Evolutionary conservation across 2,329 filamentous ascomycete genomes (phyloP), one percentile per base, ranked within the genome.

Genomic region (Clonostachys sp.): DNA sequence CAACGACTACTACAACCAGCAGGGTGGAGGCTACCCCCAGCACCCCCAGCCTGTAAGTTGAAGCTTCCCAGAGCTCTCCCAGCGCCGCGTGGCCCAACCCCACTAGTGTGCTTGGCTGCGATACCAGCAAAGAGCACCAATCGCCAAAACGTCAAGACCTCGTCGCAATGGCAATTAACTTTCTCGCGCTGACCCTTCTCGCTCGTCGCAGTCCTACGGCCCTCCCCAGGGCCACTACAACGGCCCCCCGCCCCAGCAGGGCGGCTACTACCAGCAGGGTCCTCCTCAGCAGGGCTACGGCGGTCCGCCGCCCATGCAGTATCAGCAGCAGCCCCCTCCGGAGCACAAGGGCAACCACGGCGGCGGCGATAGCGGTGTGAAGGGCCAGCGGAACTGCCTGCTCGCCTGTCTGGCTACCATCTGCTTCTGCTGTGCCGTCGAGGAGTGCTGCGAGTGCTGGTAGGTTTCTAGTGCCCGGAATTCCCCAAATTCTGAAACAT

Each of bases 391-490:
- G 48, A 68, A 65, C 54, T 77, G 74, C 55, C 56, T 77, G 45
- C 64, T 67, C 41, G 71, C 65, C 48, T 77, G 73, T 63, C 60
- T 78, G 42, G 73, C 74, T 9, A 63, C 67, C 14, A 55, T 78
- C 46, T 77, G 73, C 63, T 76, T 71, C 60, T 78, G 74, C 60
- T 77, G 72, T 52, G 68, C 72, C 46, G 64, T 68, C 41, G 74
- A 77, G 48, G 74, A 76, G 53, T 67, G 65, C 33, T 77, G 74
- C 59, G 74, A 78, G 55, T 72, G 70, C 53, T 77, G 74, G 70
- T 68, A 65, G 62, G 65, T 42, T 42, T 13, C 30, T 2, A 10
- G 24, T 9, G 13, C 12, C 16, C 24, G 9, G 6, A 33, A 17
- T 43, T 35, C 20, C 34, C 33, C 33, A 20, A 30, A 36, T 33